Base-by-base conservation (phyloP, 768 basidiomycete genomes). In the Mycena belliarum region DNA sequence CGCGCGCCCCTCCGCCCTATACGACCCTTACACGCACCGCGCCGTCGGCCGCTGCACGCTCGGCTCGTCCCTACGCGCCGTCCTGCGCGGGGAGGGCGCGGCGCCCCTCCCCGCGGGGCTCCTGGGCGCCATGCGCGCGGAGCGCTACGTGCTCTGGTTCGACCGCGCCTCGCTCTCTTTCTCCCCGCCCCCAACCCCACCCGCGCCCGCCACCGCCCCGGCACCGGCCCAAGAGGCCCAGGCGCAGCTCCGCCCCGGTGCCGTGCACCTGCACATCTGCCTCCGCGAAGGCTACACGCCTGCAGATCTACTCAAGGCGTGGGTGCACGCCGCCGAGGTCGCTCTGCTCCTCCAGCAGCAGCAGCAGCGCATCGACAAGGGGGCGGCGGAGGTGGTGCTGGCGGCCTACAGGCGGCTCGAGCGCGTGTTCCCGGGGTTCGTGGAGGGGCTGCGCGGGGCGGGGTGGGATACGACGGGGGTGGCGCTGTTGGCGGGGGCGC, bases 131-230 rank as follows among this genome's bases (percentile, higher is more conserved):
- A 82, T 82, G 60, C 57, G 63, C 12, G 58, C 70, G 15, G 81
- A 86, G 62, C 71, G 70, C 49, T 88, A 84, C 60, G 63, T 85
- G 20, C 64, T 88, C 25, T 86, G 84, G 77, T 79, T 81, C 66
- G 77, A 77, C 59, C 61, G 63, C n/a, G n/a, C n/a, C n/a, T 47
- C 52, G 55, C 38, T 70, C 57, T 44, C 63, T 76, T 21, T 46
- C 49, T 3, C 40, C 64, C 41, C 47, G 52, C 54, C 32, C 45
- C 26, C n/a, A n/a, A n/a, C n/a, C n/a, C n/a, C n/a, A n/a, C n/a
- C n/a, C n/a, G n/a, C n/a, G n/a, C n/a, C n/a, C n/a, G n/a, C n/a
- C n/a, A n/a, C n/a, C n/a, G n/a, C n/a, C n/a, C n/a, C n/a, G n/a
- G n/a, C n/a, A n/a, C n/a, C n/a, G n/a, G n/a, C n/a, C n/a, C n/a